Conservation (phyloP, 2,329 filamentous ascomycete genomes). For the Magnaporthiopsis incrustans region DNA sequence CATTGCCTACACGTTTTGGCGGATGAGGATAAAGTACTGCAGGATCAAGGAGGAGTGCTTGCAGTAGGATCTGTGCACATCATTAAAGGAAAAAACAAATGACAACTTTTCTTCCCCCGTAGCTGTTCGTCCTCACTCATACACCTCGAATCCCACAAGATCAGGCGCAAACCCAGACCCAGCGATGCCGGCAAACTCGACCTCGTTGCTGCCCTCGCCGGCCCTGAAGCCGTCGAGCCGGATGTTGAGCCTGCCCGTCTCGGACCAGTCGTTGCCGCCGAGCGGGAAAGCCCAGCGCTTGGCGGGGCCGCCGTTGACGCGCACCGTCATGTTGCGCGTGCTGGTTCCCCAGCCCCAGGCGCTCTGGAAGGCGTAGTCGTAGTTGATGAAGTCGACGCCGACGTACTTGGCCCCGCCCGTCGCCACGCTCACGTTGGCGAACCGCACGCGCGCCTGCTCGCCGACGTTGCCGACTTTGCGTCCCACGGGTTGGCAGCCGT, state of each 20-base stretch:
- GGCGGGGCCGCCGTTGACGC: constrained; percentile 32
- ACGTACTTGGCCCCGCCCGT: constrained; percentile 29
- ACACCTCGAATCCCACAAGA: constrained; percentile 33
- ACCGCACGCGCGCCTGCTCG: constrained; percentile 20
- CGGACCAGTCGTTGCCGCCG: constrained; percentile 41
- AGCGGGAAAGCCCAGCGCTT: constrained; percentile 43
- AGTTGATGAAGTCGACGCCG: constrained; percentile 43
- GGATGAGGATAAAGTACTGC: constrained; percentile 32
- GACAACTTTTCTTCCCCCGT: neutral
- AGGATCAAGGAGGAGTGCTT: neutral
- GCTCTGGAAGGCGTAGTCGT: constrained; percentile 35
- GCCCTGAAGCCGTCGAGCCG: constrained; percentile 36
- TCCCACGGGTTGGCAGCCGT: constrained; percentile 32
- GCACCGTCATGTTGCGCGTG: constrained; percentile 40
- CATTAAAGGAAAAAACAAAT: neutral
- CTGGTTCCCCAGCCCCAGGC: constrained; percentile 37
- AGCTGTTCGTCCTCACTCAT: constrained; percentile 12
- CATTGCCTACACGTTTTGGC: constrained; percentile 33
- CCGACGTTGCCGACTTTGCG: constrained; percentile 33
- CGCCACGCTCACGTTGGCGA: constrained; percentile 23
- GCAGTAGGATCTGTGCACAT: neutral
- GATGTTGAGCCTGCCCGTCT: constrained; percentile 35
- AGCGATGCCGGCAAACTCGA: constrained; percentile 24
- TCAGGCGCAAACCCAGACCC: constrained; percentile 28
- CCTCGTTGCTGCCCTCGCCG: constrained; percentile 28